Conservation (phyloP, 495 filamentous ascomycete genomes). For the Trichoderma gamsii region DNA sequence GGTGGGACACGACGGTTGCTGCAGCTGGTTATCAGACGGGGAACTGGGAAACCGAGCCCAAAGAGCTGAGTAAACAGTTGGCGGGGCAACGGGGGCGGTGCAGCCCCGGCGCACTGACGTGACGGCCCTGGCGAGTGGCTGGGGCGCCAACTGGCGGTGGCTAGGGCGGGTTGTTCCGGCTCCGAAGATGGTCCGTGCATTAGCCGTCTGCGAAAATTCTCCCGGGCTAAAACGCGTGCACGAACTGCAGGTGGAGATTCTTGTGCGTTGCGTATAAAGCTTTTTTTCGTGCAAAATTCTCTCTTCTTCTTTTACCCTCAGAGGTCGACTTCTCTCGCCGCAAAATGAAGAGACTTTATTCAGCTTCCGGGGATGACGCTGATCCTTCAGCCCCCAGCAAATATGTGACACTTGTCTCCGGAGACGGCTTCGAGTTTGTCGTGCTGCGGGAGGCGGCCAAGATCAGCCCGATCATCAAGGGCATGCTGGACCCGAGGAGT, state of each 20-base stretch:
- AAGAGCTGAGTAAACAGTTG: conserved; percentile 18
- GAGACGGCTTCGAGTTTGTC: conserved; percentile 84
- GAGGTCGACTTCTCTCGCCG: background rate
- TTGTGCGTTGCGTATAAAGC: conserved; percentile 2
- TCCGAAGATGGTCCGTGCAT: background rate
- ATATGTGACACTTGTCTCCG: conserved; percentile 81
- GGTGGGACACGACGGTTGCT: conserved; percentile 10
- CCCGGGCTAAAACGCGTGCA: background rate
- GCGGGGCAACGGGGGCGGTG: conserved; percentile 16
- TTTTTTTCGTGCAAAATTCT: background rate
- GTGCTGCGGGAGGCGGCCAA: conserved; percentile 70
- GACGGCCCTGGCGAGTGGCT: background rate
- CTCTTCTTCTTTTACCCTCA: background rate
- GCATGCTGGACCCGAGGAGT: conserved; percentile 78
- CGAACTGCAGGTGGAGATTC: background rate
- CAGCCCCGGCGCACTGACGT: background rate
- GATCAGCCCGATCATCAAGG: conserved; percentile 68
- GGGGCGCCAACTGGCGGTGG: conserved; percentile 10
- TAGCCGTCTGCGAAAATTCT: conserved; percentile 7
- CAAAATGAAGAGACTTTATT: background rate
- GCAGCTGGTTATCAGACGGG: background rate
- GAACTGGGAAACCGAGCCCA: background rate
- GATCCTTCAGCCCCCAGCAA: conserved; percentile 30
- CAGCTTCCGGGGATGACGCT: background rate
- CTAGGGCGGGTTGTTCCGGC: conserved; percentile 1